Conservation (phyloP, 768 basidiomycete genomes). For the Lactifluus volemus region DNA sequence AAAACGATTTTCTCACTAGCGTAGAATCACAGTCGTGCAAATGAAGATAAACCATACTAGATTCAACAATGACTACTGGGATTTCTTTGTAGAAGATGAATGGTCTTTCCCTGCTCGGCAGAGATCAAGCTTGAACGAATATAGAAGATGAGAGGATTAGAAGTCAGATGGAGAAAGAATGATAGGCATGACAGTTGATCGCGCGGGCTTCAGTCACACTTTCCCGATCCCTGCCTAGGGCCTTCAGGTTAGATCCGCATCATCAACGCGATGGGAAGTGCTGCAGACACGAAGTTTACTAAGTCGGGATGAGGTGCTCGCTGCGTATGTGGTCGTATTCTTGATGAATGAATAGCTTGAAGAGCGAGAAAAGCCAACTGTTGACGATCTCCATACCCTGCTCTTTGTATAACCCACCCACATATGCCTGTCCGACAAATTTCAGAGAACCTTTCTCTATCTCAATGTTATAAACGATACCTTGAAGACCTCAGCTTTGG, state of each 20-base stretch:
- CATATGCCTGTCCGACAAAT: slow-evolving; percentile 3
- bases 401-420: slow-evolving; percentile 10
- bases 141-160: background rate
- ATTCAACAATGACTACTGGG: too few relatives aligned
- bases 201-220: background rate
- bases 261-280: background rate
- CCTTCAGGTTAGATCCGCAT: background rate
- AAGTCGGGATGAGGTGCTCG: background rate
- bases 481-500: slow-evolving; percentile 15
- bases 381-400: slow-evolving; percentile 7
- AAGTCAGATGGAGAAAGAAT: background rate
- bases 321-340: slow-evolving; percentile 4
- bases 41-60: too few relatives aligned
- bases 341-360: background rate
- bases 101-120: too few relatives aligned
- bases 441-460: background rate
- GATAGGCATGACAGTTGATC: background rate
- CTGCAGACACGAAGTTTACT: background rate
- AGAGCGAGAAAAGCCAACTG: slow-evolving; percentile 2
- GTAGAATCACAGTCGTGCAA: too few relatives aligned
- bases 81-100: too few relatives aligned
- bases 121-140: background rate
- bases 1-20: too few relatives aligned
- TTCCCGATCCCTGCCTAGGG: background rate
- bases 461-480: background rate